phyloP scores from a whole-genome alignment of 768 basidiomycete genomes.

The Phylloporus sp. region DNA sequence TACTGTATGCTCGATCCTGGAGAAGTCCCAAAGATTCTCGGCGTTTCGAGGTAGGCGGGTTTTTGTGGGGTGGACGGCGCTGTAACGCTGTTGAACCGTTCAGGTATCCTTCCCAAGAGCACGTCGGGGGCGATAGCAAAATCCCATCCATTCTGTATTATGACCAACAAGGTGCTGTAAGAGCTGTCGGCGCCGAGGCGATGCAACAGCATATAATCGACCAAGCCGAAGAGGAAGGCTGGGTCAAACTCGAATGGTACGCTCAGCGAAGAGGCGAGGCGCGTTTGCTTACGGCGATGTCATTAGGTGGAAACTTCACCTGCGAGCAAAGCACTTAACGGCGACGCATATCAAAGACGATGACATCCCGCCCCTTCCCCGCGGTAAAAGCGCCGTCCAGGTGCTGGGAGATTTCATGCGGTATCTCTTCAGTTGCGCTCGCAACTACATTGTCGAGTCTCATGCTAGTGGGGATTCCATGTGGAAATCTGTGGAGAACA shows the following conservation, averaged over 20 bases:
- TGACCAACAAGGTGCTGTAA: conserved; percentile 35
- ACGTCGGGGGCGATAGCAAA: conserved; percentile 42
- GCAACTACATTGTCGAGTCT: conserved; percentile 19
- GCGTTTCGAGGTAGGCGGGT: conserved; percentile 23
- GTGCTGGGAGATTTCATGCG: conserved; percentile 26
- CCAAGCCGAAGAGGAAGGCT: conserved; percentile 2
- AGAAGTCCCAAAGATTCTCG: conserved; percentile 26
- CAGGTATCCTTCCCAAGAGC: conserved; percentile 46
- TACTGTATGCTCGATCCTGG: conserved; percentile 36
- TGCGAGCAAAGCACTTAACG: conserved; percentile 26
- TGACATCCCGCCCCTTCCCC: conserved; percentile 22
- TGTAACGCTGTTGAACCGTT: background rate
- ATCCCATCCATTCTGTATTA: conserved; percentile 48
- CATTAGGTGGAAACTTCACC: conserved; percentile 24
- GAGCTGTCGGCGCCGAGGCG: conserved; percentile 41
- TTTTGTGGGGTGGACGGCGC: background rate
- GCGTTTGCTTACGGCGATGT: background rate
- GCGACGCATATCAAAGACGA: conserved; percentile 20
- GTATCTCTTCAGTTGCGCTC: conserved; percentile 23
- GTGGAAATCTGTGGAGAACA: conserved; percentile 3
- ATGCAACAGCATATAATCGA: conserved; percentile 1
- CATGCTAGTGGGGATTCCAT: conserved; percentile 23
- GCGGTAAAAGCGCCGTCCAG: conserved; percentile 14
- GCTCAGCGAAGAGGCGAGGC: background rate
- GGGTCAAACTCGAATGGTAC: conserved; percentile 6